Evolutionary conservation across 306 rosid genomes (phyloP).

Genomic region (Cucurbita pepo): DNA sequence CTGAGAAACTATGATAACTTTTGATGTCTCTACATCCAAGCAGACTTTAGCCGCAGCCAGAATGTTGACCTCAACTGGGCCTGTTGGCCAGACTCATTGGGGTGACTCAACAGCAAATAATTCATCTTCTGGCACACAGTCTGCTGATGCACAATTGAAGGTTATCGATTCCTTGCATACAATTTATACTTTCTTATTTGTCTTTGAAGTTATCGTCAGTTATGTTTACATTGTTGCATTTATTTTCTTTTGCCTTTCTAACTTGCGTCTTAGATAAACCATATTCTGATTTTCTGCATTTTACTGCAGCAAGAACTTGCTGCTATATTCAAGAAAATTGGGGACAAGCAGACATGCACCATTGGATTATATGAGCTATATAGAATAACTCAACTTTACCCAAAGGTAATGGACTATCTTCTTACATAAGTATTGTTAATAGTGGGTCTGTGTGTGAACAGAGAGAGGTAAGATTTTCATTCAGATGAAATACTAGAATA

Average conservation of each 20-base stretch:
- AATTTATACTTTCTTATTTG: neutral
- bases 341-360: conserved; percentile 96
- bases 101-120: conserved; percentile 77
- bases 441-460: neutral
- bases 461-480: neutral
- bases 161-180: conserved; percentile 20
- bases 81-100: conserved; percentile 95
- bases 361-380: conserved; percentile 86
- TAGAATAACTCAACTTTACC: conserved; percentile 92
- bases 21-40: neutral
- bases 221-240: neutral
- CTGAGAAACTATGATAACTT: neutral
- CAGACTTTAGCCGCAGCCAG: conserved; percentile 98
- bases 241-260: neutral
- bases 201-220: neutral
- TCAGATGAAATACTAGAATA: neutral
- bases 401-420: conserved; percentile 35
- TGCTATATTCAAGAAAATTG: conserved; percentile 96
- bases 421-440: neutral
- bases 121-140: conserved; percentile 75
- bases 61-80: conserved; percentile 95
- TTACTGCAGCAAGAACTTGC: conserved; percentile 84
- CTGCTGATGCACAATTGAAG: conserved; percentile 91
- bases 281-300: neutral
- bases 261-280: neutral